phyloP scores from a whole-genome alignment of 2,329 filamentous ascomycete genomes.

The Neobulgaria alba region DNA sequence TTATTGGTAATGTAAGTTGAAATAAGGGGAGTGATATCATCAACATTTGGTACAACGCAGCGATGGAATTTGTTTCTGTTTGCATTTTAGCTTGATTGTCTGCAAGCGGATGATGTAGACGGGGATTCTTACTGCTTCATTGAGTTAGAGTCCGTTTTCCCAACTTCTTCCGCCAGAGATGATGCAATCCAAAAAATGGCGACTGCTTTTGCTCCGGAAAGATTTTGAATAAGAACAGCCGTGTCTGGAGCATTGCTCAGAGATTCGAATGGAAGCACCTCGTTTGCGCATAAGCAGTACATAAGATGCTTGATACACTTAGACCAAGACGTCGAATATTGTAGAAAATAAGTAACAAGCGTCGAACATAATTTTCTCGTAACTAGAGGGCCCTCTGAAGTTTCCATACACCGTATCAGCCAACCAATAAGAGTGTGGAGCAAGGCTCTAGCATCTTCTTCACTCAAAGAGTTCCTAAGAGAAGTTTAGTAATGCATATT shows the following conservation, averaged over 20 bases:
- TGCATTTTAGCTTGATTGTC: too few relatives aligned
- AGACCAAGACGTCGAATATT: constrained; percentile 60
- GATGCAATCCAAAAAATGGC: constrained; percentile 57
- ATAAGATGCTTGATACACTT: constrained; percentile 56
- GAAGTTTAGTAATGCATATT: constrained; percentile 9
- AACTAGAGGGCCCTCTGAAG: constrained; percentile 50
- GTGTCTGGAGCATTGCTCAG: constrained; percentile 37
- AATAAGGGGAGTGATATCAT: constrained; percentile 42
- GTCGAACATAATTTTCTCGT: constrained; percentile 70
- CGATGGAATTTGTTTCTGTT: constrained; percentile 38
- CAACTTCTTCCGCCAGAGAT: constrained; percentile 56
- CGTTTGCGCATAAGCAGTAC: constrained; percentile 44
- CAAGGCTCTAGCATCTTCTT: constrained; percentile 42
- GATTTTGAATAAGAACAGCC: constrained; percentile 35
- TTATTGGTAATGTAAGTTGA: constrained; percentile 31
- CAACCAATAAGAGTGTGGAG: constrained; percentile 53
- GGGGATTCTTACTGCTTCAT: constrained; percentile 53
- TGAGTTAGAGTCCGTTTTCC: constrained; percentile 56
- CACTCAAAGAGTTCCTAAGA: constrained; percentile 40
- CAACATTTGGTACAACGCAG: constrained; percentile 41
- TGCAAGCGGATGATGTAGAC: too few relatives aligned
- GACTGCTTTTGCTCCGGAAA: constrained; percentile 43
- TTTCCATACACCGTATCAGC: constrained; percentile 47
- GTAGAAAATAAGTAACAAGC: constrained; percentile 65
- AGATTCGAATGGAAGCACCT: constrained; percentile 38